Percentiles rank a stretch among this genome's conserved stretches.
phyloP scores from a whole-genome alignment of 148 eudicot genomes.

The Persicaria maculosa region DNA sequence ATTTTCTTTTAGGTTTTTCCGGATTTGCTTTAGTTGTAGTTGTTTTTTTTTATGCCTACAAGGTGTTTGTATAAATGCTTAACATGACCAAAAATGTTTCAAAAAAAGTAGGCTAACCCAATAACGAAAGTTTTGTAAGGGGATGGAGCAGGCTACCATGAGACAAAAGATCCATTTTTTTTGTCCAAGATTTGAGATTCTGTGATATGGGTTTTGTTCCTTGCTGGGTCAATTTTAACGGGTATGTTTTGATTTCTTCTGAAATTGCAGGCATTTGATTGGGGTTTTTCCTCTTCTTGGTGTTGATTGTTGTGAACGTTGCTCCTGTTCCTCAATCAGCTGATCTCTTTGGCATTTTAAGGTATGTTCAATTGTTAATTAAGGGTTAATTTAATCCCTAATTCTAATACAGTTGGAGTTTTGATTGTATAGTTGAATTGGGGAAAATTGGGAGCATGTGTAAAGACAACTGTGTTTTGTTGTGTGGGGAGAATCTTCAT shows the following conservation, averaged over 20 bases:
- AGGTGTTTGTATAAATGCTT: no score
- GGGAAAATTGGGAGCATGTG: neutral
- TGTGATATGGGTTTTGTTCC: constrained; percentile 8
- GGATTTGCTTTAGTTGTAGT: no score
- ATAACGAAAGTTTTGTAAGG: no score
- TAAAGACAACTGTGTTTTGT: neutral
- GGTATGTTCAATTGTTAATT: constrained; percentile 46
- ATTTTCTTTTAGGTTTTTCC: no score
- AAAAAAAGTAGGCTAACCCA: no score
- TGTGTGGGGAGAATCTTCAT: constrained; percentile 6
- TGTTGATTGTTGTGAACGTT: constrained; percentile 50
- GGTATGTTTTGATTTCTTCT: constrained; percentile 8
- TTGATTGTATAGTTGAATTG: neutral
- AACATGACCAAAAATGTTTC: no score
- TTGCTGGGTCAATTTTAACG: neutral
- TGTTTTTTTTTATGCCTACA: no score
- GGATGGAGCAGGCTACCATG: no score
- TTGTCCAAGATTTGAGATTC: no score
- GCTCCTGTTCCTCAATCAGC: constrained; percentile 55
- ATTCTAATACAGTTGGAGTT: neutral
- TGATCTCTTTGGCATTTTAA: constrained; percentile 57
- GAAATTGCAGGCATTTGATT: constrained; percentile 59
- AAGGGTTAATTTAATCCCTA: no score
- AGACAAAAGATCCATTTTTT: no score
- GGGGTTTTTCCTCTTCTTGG: constrained; percentile 75